These are phyloP conservation scores for Parathielavia hyrcaniae DNA, from an alignment of 495 filamentous ascomycete genomes.

Conservation along the genomic window DNA sequence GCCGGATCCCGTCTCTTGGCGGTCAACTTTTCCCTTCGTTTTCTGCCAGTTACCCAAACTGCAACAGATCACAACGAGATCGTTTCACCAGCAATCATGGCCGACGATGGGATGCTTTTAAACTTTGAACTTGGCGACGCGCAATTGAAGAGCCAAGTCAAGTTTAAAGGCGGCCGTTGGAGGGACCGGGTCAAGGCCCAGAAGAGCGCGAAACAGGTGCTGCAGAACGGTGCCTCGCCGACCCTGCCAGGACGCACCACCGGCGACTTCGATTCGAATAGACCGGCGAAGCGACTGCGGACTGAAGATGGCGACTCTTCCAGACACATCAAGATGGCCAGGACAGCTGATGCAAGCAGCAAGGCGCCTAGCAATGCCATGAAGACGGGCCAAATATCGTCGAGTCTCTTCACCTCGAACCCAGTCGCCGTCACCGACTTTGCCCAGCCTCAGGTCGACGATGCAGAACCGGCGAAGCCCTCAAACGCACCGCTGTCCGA, in stretches of 20 bases:
- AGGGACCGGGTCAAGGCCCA: slow-evolving; percentile 77
- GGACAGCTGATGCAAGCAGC: slow-evolving; percentile 17
- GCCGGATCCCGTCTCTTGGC: background rate
- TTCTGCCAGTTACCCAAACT: slow-evolving; percentile 20
- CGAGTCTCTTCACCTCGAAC: slow-evolving; percentile 87
- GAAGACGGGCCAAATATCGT: slow-evolving; percentile 56
- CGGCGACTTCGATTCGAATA: slow-evolving; percentile 25
- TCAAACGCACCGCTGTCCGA: slow-evolving; percentile 92
- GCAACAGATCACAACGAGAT: background rate
- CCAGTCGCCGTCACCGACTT: slow-evolving; percentile 57
- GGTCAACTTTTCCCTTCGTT: slow-evolving; percentile 20
- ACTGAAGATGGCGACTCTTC: slow-evolving; percentile 26
- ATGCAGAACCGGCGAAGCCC: slow-evolving; percentile 56
- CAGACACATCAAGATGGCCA: slow-evolving; percentile 19
- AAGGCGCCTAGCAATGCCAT: slow-evolving; percentile 27
- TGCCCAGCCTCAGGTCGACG: slow-evolving; percentile 37
- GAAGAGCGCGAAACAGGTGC: slow-evolving; percentile 51
- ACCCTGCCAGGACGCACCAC: slow-evolving; percentile 10
- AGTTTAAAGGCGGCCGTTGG: slow-evolving; percentile 87
- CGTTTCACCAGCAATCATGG: slow-evolving; percentile 50
- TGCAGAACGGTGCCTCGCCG: slow-evolving; percentile 12
- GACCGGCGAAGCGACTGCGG: slow-evolving; percentile 40
- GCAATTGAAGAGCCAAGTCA: slow-evolving; percentile 51
- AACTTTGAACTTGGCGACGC: slow-evolving; percentile 76
- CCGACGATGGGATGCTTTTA: slow-evolving; percentile 89